Base-by-base conservation (phyloP, 495 filamentous ascomycete species). In the Penicillium daleae region DNA sequence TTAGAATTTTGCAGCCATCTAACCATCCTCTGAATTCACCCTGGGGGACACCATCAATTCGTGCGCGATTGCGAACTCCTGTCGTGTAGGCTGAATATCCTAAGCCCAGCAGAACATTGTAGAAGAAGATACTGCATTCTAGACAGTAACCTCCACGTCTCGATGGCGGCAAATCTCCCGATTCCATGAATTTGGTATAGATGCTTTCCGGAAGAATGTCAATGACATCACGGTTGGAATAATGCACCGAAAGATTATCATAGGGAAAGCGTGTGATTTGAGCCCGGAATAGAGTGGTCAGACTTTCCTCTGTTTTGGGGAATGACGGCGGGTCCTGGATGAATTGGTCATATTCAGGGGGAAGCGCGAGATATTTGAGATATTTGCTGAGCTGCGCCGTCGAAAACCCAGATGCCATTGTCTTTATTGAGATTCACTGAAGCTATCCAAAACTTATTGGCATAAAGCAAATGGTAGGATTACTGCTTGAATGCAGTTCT, bases 111-210 rank as follows among this genome's bases (percentile, higher is more conserved):
- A 96, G 75, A 17, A 92, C 74, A 21, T 80, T 80, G 40, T 83
- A 82, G 48, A 93, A 91, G 52, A 92, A 84, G 33, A 79, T 77
- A 69, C 88, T 93, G 54, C 83, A 80, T 66, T 93, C 91, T 82
- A 93, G 88, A 75, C 90, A 93, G 65, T 92, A 92, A 0, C 91
- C 90, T 4, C 92, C 92, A n/a, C 86, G 73, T 22, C 85, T 81
- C 33, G 77, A 76, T 13, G 68, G 70, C 6, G 24, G 26, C 0
- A 48, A 52, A 6, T 56, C 54, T 21, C 74, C 68, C 1, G 50
- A 17, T 0, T 64, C 74, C 24, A 92, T 82, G 27, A 93, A 81
- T 71, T 92, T 92, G 3, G 75, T 53, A 67, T 83, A 93, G 7
- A 93, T 71, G 35, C 78, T 73, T 24, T 85, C 70, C 0, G 85